Conservation (phyloP, 2,329 filamentous ascomycete species). For the Fusarium sambucinum region DNA sequence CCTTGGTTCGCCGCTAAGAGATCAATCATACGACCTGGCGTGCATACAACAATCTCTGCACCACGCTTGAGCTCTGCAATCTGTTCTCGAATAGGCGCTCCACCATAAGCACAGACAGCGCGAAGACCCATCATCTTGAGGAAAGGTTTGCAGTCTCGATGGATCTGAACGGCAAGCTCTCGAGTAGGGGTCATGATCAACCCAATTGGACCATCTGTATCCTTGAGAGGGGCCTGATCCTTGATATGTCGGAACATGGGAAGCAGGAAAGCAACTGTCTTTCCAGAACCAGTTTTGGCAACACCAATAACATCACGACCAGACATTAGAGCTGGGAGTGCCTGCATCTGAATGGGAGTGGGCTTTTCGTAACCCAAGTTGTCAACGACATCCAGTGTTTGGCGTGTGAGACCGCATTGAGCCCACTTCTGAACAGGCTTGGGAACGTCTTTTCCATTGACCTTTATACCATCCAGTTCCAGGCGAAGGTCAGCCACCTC, state of each 20-base stretch:
- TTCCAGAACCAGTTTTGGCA: conserved; percentile 97
- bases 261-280: conserved; percentile 93
- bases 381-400: conserved; percentile 87
- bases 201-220: conserved; percentile 87
- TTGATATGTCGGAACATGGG: conserved; percentile 99
- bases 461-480: conserved; percentile 95
- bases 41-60: conserved; percentile 94
- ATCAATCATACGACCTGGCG: conserved; percentile 95
- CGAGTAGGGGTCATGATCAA: conserved; percentile 94
- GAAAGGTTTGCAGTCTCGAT: conserved; percentile 94
- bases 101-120: conserved; percentile 93
- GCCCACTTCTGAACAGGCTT: conserved; percentile 98
- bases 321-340: conserved; percentile 94
- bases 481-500: conserved; percentile 84
- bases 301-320: conserved; percentile 96
- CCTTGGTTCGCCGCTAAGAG: conserved; percentile 92
- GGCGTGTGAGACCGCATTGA: conserved; percentile 89
- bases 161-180: conserved; percentile 93
- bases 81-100: conserved; percentile 95
- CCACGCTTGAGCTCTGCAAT: conserved; percentile 97
- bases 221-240: conserved; percentile 85
- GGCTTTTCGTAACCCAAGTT: conserved; percentile 87
- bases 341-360: conserved; percentile 95
- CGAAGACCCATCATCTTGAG: conserved; percentile 86
- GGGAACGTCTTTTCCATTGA: conserved; percentile 86